Evolutionary conservation across 2,329 filamentous ascomycete genomes (phyloP).

Genomic region (Torrubiella hemipterigena): DNA sequence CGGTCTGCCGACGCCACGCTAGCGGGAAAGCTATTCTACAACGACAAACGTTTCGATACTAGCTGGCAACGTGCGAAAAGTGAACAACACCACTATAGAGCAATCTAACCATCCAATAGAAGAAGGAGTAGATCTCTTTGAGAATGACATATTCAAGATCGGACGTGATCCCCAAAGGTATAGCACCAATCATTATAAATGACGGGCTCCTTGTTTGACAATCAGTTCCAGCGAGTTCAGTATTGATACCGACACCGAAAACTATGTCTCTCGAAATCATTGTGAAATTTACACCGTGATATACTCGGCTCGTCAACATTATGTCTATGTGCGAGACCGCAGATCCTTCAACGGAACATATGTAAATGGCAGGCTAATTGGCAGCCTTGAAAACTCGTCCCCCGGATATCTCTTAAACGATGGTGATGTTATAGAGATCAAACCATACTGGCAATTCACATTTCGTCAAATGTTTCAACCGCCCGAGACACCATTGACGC

Average conservation of each 20-base stretch:
- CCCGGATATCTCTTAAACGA: slow-evolving; percentile 34
- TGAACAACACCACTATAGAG: too few species aligned
- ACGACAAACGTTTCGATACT: too few species aligned
- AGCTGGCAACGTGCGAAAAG: too few species aligned
- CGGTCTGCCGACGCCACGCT: background rate
- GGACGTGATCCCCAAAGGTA: slow-evolving; percentile 5
- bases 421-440: slow-evolving; percentile 34
- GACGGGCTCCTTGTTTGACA: too few species aligned
- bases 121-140: too few species aligned
- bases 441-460: slow-evolving; percentile 23
- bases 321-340: slow-evolving; percentile 45
- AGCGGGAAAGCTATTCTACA: slow-evolving; percentile 3
- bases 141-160: slow-evolving; percentile 6
- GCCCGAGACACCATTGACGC: slow-evolving; percentile 13
- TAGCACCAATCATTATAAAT: too few species aligned
- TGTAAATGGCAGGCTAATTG: slow-evolving; percentile 34
- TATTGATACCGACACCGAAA: slow-evolving; percentile 23
- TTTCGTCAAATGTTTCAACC: slow-evolving; percentile 17
- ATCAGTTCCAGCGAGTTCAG: slow-evolving; percentile 20
- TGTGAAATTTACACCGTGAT: slow-evolving; percentile 43
- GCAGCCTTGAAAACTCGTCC: slow-evolving; percentile 21
- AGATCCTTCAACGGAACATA: slow-evolving; percentile 41
- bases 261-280: slow-evolving; percentile 37
- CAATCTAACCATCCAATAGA: too few species aligned
- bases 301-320: slow-evolving; percentile 29